Conservation (phyloP, 1,139 yeast species). For the Lipomyces yarrowii region DNA sequence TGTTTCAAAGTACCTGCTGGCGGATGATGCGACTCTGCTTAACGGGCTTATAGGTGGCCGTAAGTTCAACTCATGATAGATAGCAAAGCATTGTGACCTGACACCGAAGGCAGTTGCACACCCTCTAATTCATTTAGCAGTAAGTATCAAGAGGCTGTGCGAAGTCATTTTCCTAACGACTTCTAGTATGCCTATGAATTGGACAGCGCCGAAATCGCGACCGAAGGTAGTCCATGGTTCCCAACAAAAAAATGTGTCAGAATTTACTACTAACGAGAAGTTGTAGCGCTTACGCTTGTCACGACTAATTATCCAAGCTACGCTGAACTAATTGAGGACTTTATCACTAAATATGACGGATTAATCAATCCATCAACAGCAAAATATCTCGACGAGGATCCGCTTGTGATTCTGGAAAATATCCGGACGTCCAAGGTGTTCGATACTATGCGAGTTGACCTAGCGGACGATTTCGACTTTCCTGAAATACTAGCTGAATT, state of each 20-base stretch:
- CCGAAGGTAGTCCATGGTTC: constrained; percentile 36
- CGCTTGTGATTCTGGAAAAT: constrained; percentile 13
- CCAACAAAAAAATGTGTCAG: not conserved
- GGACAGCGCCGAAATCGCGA: constrained; percentile 39
- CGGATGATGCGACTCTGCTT: constrained; percentile 29
- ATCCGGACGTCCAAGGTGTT: constrained; percentile 15
- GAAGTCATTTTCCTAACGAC: not conserved
- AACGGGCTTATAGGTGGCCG: constrained; percentile 35
- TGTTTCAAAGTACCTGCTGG: constrained; percentile 33
- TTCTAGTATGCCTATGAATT: constrained; percentile 39
- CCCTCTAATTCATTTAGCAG: constrained; percentile 42
- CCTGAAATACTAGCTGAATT: constrained; percentile 9
- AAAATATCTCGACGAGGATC: constrained; percentile 16
- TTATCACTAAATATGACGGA: constrained; percentile 5
- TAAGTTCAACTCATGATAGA: constrained; percentile 5
- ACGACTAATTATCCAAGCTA: constrained; percentile 15
- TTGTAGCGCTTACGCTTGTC: constrained; percentile 24
- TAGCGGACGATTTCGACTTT: constrained; percentile 5
- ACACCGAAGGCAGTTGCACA: constrained; percentile 34
- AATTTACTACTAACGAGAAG: not conserved
- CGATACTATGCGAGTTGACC: constrained; percentile 4
- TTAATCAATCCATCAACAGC: constrained; percentile 6
- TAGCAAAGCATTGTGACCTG: not conserved
- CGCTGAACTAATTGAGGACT: constrained; percentile 8
- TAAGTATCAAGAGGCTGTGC: constrained; percentile 5